Evolutionary conservation across 768 basidiomycete species (phyloP).

Genomic region (Exsudoporus frostii): DNA sequence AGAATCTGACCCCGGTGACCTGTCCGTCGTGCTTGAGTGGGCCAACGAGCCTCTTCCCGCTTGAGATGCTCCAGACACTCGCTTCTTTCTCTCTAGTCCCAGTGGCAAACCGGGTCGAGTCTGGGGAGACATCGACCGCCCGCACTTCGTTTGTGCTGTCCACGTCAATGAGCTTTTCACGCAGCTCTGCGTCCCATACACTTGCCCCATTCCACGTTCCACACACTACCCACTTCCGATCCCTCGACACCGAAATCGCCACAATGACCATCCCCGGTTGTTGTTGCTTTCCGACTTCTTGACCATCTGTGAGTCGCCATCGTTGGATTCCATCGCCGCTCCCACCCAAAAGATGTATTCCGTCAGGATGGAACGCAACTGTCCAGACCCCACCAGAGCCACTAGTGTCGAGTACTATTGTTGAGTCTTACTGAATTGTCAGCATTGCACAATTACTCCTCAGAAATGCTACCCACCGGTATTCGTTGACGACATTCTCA

Average conservation of each 20-base stretch:
- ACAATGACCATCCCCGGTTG: rapidly evolving
- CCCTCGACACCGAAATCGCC: neutral
- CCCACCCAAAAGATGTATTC: neutral
- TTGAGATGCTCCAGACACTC: neutral
- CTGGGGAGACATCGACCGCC: neutral
- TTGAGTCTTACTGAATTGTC: neutral
- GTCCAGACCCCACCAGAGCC: rapidly evolving
- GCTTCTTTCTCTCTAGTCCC: neutral
- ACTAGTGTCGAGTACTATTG: no score
- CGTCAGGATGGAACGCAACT: neutral
- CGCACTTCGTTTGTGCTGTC: rapidly evolving
- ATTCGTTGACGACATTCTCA: neutral
- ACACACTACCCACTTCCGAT: neutral
- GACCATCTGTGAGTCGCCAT: neutral
- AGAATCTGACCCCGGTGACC: neutral
- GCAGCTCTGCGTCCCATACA: neutral
- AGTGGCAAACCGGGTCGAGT: neutral
- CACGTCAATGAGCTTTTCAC: neutral
- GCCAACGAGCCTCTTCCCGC: neutral
- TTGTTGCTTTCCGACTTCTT: neutral
- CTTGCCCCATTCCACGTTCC: neutral
- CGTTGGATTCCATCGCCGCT: neutral
- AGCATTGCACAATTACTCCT: neutral
- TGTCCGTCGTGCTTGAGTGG: neutral
- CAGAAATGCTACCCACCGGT: neutral